A percentile compares a stretch with the other conserved stretches of the same genome.
These are phyloP conservation scores for Diaporthe humulicola DNA, from an alignment of 2,329 filamentous ascomycete species.

Conservation along the genomic window DNA sequence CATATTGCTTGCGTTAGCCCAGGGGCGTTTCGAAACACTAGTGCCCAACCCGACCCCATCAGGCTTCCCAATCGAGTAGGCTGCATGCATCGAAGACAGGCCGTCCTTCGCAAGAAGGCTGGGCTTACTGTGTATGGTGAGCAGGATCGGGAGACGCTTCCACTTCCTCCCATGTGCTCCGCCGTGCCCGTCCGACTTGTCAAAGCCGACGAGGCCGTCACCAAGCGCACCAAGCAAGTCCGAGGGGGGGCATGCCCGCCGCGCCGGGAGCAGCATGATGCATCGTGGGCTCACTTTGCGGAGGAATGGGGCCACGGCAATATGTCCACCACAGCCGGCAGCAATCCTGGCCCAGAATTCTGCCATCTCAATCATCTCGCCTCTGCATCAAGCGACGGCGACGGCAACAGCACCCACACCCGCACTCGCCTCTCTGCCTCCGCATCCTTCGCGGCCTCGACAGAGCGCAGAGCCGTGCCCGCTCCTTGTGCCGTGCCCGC, in stretches of 20 bases:
- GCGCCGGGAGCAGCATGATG: slow-evolving; percentile 8
- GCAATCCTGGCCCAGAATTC: slow-evolving; percentile 19
- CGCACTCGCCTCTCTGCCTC: neutral
- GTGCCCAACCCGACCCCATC: slow-evolving; percentile 14
- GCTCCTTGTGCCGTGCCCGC: neutral
- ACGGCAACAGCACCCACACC: neutral
- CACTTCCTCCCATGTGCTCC: slow-evolving; percentile 22
- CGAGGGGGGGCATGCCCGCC: slow-evolving; percentile 16
- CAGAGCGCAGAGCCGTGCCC: slow-evolving; percentile 13
- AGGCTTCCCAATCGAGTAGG: slow-evolving; percentile 27
- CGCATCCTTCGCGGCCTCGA: slow-evolving; percentile 9
- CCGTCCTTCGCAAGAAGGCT: neutral
- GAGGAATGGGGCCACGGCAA: slow-evolving; percentile 28
- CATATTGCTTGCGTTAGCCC: slow-evolving; percentile 31
- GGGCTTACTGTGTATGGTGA: slow-evolving; percentile 5
- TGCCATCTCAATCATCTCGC: slow-evolving; percentile 24
- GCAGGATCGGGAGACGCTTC: slow-evolving; percentile 19
- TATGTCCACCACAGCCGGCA: slow-evolving; percentile 6
- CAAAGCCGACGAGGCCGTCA: slow-evolving; percentile 21
- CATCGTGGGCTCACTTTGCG: slow-evolving; percentile 24
- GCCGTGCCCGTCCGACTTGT: slow-evolving; percentile 22
- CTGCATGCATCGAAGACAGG: slow-evolving; percentile 13
- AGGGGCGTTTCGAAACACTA: slow-evolving; percentile 33
- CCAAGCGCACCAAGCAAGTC: neutral
- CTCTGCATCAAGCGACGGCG: slow-evolving; percentile 25